Evolutionary conservation across 2,329 filamentous ascomycete species (phyloP).

Genomic region (Alternaria atra): DNA sequence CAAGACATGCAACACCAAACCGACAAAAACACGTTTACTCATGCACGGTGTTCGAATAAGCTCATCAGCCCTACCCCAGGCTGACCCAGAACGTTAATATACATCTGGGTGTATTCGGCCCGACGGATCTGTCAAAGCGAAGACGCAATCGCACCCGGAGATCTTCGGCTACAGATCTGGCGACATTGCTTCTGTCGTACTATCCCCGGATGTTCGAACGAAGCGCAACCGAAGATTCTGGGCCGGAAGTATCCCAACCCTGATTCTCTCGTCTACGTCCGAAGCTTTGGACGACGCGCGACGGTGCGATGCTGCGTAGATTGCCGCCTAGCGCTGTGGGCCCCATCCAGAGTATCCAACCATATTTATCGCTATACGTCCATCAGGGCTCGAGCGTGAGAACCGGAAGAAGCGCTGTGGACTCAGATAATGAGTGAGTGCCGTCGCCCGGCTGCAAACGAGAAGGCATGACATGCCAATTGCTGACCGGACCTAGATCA

Average conservation of each 20-base stretch:
- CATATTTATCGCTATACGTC: background rate
- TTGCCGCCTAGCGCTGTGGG: background rate
- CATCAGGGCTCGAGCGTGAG: background rate
- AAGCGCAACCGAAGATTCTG: background rate
- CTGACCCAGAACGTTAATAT: background rate
- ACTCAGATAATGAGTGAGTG: background rate
- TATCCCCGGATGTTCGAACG: background rate
- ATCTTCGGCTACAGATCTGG: background rate
- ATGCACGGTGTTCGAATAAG: background rate
- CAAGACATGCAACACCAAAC: no score
- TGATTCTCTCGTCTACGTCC: background rate
- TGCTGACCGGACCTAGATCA: background rate
- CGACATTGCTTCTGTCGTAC: background rate
- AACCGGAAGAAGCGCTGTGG: background rate
- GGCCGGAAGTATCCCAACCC: background rate
- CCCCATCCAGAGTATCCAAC: background rate
- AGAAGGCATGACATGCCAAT: background rate
- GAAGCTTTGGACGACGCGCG: background rate
- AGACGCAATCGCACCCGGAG: background rate
- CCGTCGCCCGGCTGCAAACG: background rate
- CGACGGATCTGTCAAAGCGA: background rate
- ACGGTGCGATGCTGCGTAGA: background rate
- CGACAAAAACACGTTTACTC: background rate
- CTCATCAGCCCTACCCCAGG: conserved; percentile 3
- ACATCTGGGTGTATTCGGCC: background rate